Base-by-base conservation (phyloP, 106 monocot genomes). In the Allium cepa region DNA sequence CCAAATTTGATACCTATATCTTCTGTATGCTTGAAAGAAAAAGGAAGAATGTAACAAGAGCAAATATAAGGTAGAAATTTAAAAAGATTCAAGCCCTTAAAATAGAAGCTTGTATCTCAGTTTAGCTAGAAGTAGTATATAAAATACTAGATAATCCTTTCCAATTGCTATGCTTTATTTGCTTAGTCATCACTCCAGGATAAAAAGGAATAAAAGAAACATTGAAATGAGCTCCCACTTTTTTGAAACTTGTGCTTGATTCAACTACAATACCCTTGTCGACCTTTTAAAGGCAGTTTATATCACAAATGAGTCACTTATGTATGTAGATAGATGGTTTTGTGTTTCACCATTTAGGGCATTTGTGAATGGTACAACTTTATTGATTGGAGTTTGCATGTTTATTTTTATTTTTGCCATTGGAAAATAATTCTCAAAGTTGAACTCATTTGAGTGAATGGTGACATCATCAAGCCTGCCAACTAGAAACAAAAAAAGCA, bases 241-340 rank as follows among this genome's bases (percentile, higher is more conserved):
- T 87, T 71, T 84, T 88, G 26, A 92, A 73, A 67, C 84, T 97
- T 59, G 53, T 10, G 26, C 86, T 92, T 36, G 92, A 84, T 57
- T 92, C 97, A 22, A 97, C 57, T 12, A 97, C 97, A 58, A 97
- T 87, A 14, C 97, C 97, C 27, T 92, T 73, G 70, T 97, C 97
- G 9, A 88, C 89, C 75, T 88, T 78, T 18, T 87, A 72, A 17
- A 97, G 78, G 73, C 97, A 92, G 5, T 89, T 79, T 70, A 97
- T 71, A 61, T 97, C 92, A 13, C 89, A 88, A 3, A 97, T 4
- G 92, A 87, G 68, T 97, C 89, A 9, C 97, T 92, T 17, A 97
- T 81, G 64, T 92, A 97, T 6, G 92, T 84, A 53, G 89, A 86
- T 46, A 82, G 46, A 15, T 79, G 73, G 15, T 63, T 64, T 15